phyloP scores from a whole-genome alignment of 202 grass and related monocot genomes.

The Carex arenaria region DNA sequence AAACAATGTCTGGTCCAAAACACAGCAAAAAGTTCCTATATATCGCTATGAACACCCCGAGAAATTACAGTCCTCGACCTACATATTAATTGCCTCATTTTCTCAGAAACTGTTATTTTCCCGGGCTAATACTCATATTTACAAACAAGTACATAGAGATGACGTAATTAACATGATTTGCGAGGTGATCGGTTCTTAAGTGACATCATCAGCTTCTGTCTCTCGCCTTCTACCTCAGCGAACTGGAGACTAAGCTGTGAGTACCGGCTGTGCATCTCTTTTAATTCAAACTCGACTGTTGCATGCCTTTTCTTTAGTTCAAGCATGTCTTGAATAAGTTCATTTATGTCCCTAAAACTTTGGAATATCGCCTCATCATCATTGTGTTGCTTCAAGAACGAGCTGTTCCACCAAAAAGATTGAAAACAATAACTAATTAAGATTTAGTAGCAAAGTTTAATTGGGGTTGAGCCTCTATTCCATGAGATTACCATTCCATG shows the following conservation, averaged over 20 bases:
- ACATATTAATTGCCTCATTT: background rate
- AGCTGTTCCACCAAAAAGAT: conserved; percentile 40
- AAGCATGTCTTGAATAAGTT: conserved; percentile 85
- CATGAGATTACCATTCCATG: background rate
- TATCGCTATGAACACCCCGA: conserved; percentile 20
- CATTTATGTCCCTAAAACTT: conserved; percentile 94
- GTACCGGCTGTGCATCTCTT: conserved; percentile 82
- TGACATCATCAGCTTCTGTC: conserved; percentile 77
- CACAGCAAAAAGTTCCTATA: conserved; percentile 24
- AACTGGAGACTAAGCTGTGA: conserved; percentile 94
- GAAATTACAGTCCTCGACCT: conserved; percentile 15
- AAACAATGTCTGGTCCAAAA: conserved; percentile 1
- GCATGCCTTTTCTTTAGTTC: conserved; percentile 70
- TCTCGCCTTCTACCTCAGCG: conserved; percentile 82
- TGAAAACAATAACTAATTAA: background rate
- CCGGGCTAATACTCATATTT: conserved; percentile 15
- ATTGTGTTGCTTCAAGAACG: conserved; percentile 86
- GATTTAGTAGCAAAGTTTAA: background rate
- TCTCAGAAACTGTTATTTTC: conserved; percentile 12
- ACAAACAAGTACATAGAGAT: background rate
- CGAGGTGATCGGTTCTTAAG: conserved; percentile 42
- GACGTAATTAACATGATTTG: conserved; percentile 34
- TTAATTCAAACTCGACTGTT: conserved; percentile 60
- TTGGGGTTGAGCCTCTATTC: background rate
- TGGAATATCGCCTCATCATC: conserved; percentile 74